A percentile compares a stretch with the other conserved stretches of the same genome.
Evolutionary conservation across 148 eudicot genomes (phyloP).

Genomic region (Chenopodium berlandieri): DNA sequence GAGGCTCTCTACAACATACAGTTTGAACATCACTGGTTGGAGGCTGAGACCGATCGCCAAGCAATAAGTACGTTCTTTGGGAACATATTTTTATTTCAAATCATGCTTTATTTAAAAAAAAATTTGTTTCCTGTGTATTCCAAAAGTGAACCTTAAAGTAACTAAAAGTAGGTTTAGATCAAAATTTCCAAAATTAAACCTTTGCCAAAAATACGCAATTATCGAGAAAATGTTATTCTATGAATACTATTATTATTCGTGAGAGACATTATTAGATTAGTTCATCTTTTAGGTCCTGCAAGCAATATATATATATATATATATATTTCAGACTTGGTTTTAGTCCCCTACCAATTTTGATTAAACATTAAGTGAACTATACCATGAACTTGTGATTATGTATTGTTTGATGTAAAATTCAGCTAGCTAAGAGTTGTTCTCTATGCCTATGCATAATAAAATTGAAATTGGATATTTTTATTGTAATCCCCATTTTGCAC

Average conservation of each 20-base stretch:
- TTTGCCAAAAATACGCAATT: not conserved
- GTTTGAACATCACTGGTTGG: conserved; percentile 87
- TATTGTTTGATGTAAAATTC: no score
- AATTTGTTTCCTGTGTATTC: not conserved
- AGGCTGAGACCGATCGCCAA: conserved; percentile 86
- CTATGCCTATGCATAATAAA: no score
- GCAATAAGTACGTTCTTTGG: conserved; percentile 44
- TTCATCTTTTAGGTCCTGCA: no score
- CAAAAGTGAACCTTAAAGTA: not conserved
- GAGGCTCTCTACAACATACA: conserved; percentile 82
- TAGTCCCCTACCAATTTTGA: no score
- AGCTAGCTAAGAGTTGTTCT: no score
- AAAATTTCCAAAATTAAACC: no score
- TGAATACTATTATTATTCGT: not conserved
- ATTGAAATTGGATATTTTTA: no score
- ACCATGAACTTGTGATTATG: no score
- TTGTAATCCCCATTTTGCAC: not conserved
- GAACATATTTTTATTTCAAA: not conserved
- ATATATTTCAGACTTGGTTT: no score
- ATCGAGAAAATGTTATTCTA: not conserved
- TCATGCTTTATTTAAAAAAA: not conserved
- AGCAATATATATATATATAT: not conserved
- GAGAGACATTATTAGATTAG: no score
- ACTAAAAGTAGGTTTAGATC: not conserved
- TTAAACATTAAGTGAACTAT: no score